Evolutionary conservation across 2,329 filamentous ascomycete genomes (phyloP).

Genomic region (Pyrenochaeta sp.): DNA sequence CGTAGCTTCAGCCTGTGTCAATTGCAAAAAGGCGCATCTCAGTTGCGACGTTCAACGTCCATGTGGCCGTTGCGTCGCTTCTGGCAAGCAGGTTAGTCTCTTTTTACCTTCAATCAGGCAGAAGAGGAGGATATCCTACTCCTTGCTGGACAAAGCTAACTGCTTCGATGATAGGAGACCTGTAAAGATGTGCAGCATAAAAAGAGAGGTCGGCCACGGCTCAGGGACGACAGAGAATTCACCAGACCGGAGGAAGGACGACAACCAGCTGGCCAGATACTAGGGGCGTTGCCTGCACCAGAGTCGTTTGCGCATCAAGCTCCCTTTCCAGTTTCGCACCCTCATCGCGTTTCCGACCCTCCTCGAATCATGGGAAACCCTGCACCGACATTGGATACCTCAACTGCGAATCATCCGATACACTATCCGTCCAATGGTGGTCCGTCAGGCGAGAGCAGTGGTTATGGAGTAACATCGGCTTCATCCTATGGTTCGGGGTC

Average conservation of each 20-base stretch:
- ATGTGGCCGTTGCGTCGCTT: slow-evolving; percentile 77
- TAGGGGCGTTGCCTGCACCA: slow-evolving; percentile 30
- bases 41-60: slow-evolving; percentile 72
- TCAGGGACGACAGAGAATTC: slow-evolving; percentile 66
- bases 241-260: slow-evolving; percentile 39
- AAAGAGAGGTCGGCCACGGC: slow-evolving; percentile 78
- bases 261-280: slow-evolving; percentile 30
- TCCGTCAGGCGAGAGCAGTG: slow-evolving; percentile 21
- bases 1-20: slow-evolving; percentile 83
- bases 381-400: slow-evolving; percentile 23
- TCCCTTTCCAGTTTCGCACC: slow-evolving; percentile 26
- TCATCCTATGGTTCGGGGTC: slow-evolving; percentile 31
- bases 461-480: slow-evolving; percentile 22
- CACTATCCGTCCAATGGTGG: slow-evolving; percentile 21
- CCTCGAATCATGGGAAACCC: slow-evolving; percentile 26
- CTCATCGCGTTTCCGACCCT: slow-evolving; percentile 32
- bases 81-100: slow-evolving; percentile 69
- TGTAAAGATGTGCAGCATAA: slow-evolving; percentile 88
- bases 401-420: slow-evolving; percentile 22
- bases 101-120: slow-evolving; percentile 4
- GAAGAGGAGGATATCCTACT: background rate
- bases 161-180: slow-evolving; percentile 63
- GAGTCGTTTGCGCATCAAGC: slow-evolving; percentile 32
- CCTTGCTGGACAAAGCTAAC: slow-evolving; percentile 5
- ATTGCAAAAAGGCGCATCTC: slow-evolving; percentile 84